phyloP scores from a whole-genome alignment of 768 basidiomycete species.

The Leccinum truebloodii region DNA sequence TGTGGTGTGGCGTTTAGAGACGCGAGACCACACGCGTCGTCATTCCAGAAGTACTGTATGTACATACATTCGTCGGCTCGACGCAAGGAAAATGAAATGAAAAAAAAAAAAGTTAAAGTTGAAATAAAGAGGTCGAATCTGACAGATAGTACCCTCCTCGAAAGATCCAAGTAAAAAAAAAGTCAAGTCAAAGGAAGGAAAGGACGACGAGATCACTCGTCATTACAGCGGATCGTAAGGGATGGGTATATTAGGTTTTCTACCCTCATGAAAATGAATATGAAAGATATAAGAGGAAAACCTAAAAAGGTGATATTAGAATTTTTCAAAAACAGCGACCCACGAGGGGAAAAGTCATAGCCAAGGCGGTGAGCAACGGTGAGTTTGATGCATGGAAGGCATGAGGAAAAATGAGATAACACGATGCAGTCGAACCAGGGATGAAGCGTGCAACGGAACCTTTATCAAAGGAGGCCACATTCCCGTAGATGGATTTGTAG shows the following conservation, averaged over 20 bases:
- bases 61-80: slow-evolving; percentile 18
- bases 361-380: slow-evolving; percentile 23
- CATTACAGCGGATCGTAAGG: slow-evolving; percentile 24
- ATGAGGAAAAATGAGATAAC: slow-evolving; percentile 21
- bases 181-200: slow-evolving; percentile 1
- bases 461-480: slow-evolving; percentile 65
- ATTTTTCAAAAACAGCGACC: slow-evolving; percentile 1
- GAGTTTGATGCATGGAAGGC: slow-evolving; percentile 28
- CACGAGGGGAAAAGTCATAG: slow-evolving; percentile 15
- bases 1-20: not conserved
- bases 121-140: not conserved
- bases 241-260: slow-evolving; percentile 30
- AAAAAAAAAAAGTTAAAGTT: not conserved
- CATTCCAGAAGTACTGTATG: slow-evolving; percentile 12
- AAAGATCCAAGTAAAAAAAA: slow-evolving; percentile 1
- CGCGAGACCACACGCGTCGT: not conserved
- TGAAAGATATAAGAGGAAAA: slow-evolving; percentile 10
- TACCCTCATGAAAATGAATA: slow-evolving; percentile 16
- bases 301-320: not conserved
- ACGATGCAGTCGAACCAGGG: slow-evolving; percentile 3
- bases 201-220: slow-evolving; percentile 10
- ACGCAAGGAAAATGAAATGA: not conserved
- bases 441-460: not conserved
- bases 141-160: slow-evolving; percentile 8
- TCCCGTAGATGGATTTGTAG: slow-evolving; percentile 84